Conservation (phyloP, 2,329 filamentous ascomycete genomes). For the Neoascochyta sp. region DNA sequence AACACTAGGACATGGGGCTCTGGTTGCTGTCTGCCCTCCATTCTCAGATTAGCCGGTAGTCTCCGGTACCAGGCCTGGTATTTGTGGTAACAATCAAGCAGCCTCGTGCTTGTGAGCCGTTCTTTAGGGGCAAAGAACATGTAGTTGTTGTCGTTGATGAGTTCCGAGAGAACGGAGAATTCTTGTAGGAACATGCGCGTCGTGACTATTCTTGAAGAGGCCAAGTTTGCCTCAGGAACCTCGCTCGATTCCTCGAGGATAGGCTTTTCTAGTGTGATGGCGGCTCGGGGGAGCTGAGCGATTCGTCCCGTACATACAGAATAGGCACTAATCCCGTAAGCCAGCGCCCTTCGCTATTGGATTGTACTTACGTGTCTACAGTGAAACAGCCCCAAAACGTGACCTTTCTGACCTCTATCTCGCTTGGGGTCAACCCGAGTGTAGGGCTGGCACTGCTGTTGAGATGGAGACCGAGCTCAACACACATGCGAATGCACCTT, state of each 20-base stretch:
- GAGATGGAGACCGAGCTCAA: conserved; percentile 68
- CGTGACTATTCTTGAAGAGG: conserved; percentile 18
- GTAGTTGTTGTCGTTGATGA: conserved; percentile 68
- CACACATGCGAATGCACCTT: conserved; percentile 66
- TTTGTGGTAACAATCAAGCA: conserved; percentile 63
- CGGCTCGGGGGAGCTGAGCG: conserved; percentile 47
- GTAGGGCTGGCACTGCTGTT: conserved; percentile 32
- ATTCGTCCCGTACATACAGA: conserved; percentile 48
- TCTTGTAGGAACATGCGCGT: conserved; percentile 43
- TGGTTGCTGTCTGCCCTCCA: conserved; percentile 51
- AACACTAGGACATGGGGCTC: conserved; percentile 70
- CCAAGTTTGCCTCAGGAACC: conserved; percentile 34
- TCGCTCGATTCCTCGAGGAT: conserved; percentile 57
- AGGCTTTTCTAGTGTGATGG: conserved; percentile 49
- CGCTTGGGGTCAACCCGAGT: conserved; percentile 36
- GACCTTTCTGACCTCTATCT: conserved; percentile 49
- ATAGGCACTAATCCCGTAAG: conserved; percentile 37
- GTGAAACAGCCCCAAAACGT: conserved; percentile 55
- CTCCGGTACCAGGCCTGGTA: conserved; percentile 69
- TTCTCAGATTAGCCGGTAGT: conserved; percentile 60
- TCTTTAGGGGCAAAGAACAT: conserved; percentile 68
- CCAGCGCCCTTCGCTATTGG: neutral
- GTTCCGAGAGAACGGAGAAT: conserved; percentile 68
- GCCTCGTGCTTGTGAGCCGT: conserved; percentile 59
- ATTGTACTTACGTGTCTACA: conserved; percentile 44